A percentile compares a stretch with the other conserved stretches of the same genome.
phyloP scores from a whole-genome alignment of 805 yeast species.

The Isabelozyma gotoi region DNA sequence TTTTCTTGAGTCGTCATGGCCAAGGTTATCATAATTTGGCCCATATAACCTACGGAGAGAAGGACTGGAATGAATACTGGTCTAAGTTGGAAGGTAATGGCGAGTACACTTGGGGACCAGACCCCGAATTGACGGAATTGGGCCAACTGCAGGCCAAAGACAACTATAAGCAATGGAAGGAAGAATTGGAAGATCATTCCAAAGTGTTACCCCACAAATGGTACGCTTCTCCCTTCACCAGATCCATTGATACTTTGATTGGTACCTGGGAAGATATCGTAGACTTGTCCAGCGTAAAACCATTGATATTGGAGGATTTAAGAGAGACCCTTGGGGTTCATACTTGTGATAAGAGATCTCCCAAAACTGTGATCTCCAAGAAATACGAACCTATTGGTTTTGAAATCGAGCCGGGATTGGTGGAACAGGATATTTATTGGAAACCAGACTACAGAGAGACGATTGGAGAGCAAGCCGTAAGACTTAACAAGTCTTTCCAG shows the following conservation, averaged over 20 bases:
- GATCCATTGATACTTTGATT: conserved; percentile 50
- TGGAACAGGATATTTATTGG: conserved; percentile 45
- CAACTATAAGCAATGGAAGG: conserved; percentile 40
- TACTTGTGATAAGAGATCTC: conserved; percentile 48
- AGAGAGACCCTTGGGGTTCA: conserved; percentile 53
- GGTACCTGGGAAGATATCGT: conserved; percentile 44
- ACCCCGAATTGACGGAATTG: conserved; percentile 47
- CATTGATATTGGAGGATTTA: conserved; percentile 44
- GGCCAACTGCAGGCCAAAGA: conserved; percentile 47
- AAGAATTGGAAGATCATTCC: conserved; percentile 26
- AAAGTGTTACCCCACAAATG: conserved; percentile 39
- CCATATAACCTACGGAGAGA: conserved; percentile 44
- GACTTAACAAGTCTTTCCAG: conserved; percentile 36
- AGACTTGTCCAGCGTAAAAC: conserved; percentile 20
- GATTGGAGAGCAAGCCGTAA: conserved; percentile 38
- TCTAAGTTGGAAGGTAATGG: conserved; percentile 46
- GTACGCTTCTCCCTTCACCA: conserved; percentile 51
- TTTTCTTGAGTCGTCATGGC: conserved; percentile 53
- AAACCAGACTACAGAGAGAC: conserved; percentile 39
- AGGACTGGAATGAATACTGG: conserved; percentile 48
- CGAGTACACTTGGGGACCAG: conserved; percentile 49
- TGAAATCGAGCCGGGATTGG: conserved; percentile 43
- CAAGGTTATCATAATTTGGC: conserved; percentile 55
- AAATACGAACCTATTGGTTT: conserved; percentile 41
- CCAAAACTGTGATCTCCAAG: conserved; percentile 33